Evolutionary conservation across 2,329 filamentous ascomycete genomes (phyloP).

Genomic region (Pseudogymnoascus sp.): DNA sequence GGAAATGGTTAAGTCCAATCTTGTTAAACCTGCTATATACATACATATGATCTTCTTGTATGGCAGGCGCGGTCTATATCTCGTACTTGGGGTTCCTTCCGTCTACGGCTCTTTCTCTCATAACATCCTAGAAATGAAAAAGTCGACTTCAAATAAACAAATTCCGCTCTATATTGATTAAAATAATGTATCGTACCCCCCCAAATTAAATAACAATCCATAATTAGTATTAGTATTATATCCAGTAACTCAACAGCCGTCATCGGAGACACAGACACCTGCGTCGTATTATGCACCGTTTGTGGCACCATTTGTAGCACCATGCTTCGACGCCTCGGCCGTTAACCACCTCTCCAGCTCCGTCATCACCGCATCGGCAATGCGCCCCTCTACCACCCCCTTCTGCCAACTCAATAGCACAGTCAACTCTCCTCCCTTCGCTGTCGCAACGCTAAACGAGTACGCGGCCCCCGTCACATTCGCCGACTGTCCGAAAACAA

Average conservation of each 20-base stretch:
- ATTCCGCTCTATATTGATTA: not conserved
- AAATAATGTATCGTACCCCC: not conserved
- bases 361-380: not conserved
- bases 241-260: not conserved
- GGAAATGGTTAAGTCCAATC: not conserved
- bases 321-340: not conserved
- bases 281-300: not conserved
- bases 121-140: not conserved
- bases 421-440: constrained; percentile 34
- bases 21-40: not conserved
- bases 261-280: not conserved
- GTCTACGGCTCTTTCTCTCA: not conserved
- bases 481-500: constrained; percentile 44
- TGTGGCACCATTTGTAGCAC: not conserved
- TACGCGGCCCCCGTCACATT: constrained; percentile 38
- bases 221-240: not conserved
- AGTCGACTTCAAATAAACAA: not conserved
- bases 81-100: not conserved
- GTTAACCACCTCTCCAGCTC: constrained; percentile 5
- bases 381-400: constrained; percentile 22
- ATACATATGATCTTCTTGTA: not conserved
- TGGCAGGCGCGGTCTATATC: not conserved
- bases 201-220: not conserved
- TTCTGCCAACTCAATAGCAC: constrained; percentile 45
- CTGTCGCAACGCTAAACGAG: constrained; percentile 41